Conservation (phyloP, 2,329 filamentous ascomycete species). For the Ilyonectria sp. region DNA sequence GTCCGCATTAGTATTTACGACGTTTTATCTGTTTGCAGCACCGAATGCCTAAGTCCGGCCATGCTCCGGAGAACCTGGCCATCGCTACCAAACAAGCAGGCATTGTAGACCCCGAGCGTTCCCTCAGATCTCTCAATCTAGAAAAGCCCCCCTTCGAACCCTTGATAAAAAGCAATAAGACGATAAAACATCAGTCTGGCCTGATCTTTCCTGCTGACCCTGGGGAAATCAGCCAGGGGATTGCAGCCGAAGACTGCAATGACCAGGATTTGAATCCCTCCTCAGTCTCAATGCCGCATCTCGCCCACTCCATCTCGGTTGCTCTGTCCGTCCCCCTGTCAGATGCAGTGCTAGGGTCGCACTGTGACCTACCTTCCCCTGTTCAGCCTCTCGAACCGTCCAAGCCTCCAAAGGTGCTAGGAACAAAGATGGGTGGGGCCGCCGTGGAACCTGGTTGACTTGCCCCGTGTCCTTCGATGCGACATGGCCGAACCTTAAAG, state of each 20-base stretch:
- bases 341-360: neutral
- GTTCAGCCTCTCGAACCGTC: constrained; percentile 6
- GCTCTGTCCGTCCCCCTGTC: neutral
- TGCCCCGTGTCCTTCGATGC: constrained; percentile 6
- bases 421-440: constrained; percentile 17
- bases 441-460: neutral
- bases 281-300: neutral
- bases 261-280: neutral
- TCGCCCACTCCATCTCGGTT: constrained; percentile 8
- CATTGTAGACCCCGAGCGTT: constrained; percentile 3
- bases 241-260: neutral
- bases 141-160: neutral
- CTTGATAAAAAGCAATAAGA: neutral
- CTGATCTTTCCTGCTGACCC: constrained; percentile 4
- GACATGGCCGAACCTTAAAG: constrained; percentile 6
- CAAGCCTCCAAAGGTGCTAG: neutral
- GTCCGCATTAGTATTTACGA: neutral
- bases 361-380: neutral
- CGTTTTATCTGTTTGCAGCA: neutral
- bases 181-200: constrained; percentile 4
- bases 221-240: constrained; percentile 18
- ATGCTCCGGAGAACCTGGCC: constrained; percentile 2
- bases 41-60: neutral
- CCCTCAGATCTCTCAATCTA: constrained; percentile 20
- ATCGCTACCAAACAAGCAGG: neutral